Evolutionary conservation across 352 stramenopile species (phyloP).

Genomic region (Phytopythium vexans): DNA sequence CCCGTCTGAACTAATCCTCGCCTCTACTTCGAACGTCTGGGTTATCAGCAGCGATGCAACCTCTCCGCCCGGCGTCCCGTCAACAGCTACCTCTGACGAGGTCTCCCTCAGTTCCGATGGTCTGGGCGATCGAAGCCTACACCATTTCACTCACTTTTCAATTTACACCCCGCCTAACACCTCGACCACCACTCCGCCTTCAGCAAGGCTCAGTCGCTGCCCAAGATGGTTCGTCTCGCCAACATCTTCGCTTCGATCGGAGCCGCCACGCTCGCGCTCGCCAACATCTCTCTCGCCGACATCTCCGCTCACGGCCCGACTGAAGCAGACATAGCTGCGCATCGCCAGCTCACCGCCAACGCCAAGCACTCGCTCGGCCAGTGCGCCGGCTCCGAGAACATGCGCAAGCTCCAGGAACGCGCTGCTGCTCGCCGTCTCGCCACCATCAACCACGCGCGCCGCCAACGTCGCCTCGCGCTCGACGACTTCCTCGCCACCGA

Average conservation of each 20-base stretch:
- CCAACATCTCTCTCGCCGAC: constrained; percentile 9
- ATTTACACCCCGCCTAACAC: too few species aligned
- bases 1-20: too few species aligned
- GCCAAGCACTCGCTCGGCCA: constrained; percentile 16
- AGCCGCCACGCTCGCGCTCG: constrained; percentile 8
- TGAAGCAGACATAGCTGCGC: constrained; percentile 8
- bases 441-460: constrained; percentile 10
- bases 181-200: too few species aligned
- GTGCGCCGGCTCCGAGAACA: constrained; percentile 13
- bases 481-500: constrained; percentile 12
- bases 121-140: too few species aligned
- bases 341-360: constrained; percentile 13
- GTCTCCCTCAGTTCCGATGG: too few species aligned
- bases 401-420: constrained; percentile 18
- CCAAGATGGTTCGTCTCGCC: constrained; percentile 11
- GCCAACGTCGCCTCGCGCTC: constrained; percentile 16
- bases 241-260: constrained; percentile 8
- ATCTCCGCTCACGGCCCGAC: not conserved
- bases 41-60: too few species aligned
- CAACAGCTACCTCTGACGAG: too few species aligned
- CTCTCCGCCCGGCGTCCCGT: too few species aligned
- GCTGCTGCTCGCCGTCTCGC: constrained; percentile 12
- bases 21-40: too few species aligned
- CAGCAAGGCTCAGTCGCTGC: too few species aligned
- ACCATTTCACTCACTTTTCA: too few species aligned